Percentiles rank a stretch among this genome's conserved stretches.
Evolutionary conservation across 208 protist genomes (phyloP).

Genomic region (Trichomonas vaginalis): DNA sequence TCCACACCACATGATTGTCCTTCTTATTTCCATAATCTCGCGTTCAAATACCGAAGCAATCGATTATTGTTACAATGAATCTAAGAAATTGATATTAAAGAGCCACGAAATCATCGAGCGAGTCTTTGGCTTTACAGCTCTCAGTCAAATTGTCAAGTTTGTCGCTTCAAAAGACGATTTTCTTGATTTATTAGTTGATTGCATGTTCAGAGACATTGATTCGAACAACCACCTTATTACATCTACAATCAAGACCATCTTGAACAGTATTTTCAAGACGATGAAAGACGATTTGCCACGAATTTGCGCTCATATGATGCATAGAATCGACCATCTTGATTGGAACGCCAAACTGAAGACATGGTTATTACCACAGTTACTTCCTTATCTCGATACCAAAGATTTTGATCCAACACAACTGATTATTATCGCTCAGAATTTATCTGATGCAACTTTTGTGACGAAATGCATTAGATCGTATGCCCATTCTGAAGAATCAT

Average conservation of each 20-base stretch:
- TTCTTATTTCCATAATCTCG: not conserved
- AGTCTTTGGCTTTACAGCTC: not conserved
- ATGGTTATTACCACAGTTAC: not conserved
- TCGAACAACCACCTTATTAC: not conserved
- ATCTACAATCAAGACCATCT: not conserved
- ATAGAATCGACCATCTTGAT: not conserved
- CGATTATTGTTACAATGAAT: not conserved
- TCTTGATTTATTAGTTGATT: not conserved
- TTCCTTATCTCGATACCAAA: not conserved
- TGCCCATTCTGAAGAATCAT: not conserved
- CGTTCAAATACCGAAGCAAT: not conserved
- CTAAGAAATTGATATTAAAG: not conserved
- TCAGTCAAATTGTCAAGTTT: not conserved
- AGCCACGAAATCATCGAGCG: not conserved
- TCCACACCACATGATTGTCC: not conserved
- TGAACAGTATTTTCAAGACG: not conserved
- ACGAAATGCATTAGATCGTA: not conserved
- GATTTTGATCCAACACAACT: not conserved
- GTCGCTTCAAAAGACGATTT: not conserved
- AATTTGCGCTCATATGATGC: not conserved
- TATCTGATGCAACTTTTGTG: not conserved
- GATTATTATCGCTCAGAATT: not conserved
- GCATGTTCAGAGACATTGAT: not conserved
- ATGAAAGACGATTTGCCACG: not conserved
- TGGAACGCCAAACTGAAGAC: not conserved